Conservation (phyloP, 257 asterid genomes). For the Nicotiana attenuata region DNA sequence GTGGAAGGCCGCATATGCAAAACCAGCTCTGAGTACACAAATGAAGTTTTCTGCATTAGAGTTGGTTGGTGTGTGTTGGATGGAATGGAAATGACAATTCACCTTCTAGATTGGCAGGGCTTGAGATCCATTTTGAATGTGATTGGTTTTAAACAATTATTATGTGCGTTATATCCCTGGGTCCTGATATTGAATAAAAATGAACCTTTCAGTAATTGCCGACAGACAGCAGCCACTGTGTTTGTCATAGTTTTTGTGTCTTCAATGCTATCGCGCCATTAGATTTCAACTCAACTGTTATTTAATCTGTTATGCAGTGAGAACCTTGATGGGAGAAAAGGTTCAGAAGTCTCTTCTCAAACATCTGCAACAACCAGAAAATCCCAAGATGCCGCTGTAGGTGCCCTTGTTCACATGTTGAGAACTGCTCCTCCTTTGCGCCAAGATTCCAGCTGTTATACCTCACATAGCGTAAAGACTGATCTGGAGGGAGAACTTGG, state of each 20-base stretch:
- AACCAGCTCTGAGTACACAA: background rate
- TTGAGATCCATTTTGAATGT: background rate
- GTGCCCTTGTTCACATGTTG: slow-evolving; percentile 88
- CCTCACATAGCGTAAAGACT: slow-evolving; percentile 32
- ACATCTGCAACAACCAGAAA: slow-evolving; percentile 43
- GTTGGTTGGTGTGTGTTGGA: background rate
- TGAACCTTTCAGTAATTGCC: background rate
- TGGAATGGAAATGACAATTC: background rate
- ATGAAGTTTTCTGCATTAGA: background rate
- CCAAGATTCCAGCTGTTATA: slow-evolving; percentile 50
- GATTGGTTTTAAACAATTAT: background rate
- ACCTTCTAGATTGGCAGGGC: background rate
- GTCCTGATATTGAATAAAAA: background rate
- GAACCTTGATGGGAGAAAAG: slow-evolving; percentile 40
- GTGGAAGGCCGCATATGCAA: background rate
- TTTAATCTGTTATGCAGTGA: slow-evolving; percentile 32
- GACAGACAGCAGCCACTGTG: background rate
- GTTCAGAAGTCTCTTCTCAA: slow-evolving; percentile 54
- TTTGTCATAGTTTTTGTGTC: background rate
- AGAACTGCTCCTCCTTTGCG: slow-evolving; percentile 80
- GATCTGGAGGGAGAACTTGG: slow-evolving; percentile 40
- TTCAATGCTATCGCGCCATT: background rate
- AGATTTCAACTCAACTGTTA: background rate
- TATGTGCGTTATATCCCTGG: background rate
- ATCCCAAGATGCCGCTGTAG: slow-evolving; percentile 86